Evolutionary conservation across 495 filamentous ascomycete genomes (phyloP).

Genomic region (Lasiosphaeria ovina): DNA sequence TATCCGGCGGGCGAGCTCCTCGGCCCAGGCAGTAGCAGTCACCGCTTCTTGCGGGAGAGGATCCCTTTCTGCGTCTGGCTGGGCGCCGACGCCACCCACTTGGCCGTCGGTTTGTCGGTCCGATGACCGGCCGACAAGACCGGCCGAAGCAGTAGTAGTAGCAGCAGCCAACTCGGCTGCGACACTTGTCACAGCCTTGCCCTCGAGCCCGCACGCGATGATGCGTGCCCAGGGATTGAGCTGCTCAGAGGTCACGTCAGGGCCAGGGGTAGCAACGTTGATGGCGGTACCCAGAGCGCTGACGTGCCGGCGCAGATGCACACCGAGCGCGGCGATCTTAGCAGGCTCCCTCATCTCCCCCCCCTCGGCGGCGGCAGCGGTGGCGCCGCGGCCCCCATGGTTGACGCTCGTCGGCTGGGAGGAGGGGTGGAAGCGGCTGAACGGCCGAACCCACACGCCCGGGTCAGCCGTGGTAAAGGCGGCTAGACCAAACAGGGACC

Average conservation of each 20-base stretch:
- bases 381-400: too few relatives aligned
- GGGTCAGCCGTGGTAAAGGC: constrained; percentile 70
- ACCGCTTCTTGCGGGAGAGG: constrained; percentile 2
- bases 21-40: constrained; percentile 24
- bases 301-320: constrained; percentile 81
- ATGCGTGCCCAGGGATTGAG: constrained; percentile 59
- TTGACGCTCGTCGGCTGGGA: neutral
- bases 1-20: constrained; percentile 24
- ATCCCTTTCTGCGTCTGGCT: neutral
- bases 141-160: neutral
- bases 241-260: constrained; percentile 9
- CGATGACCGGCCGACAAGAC: neutral
- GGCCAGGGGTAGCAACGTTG: constrained; percentile 63
- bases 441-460: constrained; percentile 70
- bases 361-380: neutral
- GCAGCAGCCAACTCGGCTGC: constrained; percentile 23
- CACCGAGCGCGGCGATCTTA: constrained; percentile 88
- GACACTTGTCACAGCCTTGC: constrained; percentile 72
- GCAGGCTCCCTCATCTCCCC: constrained; percentile 30
- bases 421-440: neutral
- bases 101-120: neutral
- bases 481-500: constrained; percentile 49
- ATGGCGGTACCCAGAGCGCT: constrained; percentile 84
- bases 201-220: constrained; percentile 81
- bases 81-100: too few relatives aligned